Evolutionary conservation across 202 grass and related monocot genomes (phyloP).

Genomic region (Elaeis oleifera): DNA sequence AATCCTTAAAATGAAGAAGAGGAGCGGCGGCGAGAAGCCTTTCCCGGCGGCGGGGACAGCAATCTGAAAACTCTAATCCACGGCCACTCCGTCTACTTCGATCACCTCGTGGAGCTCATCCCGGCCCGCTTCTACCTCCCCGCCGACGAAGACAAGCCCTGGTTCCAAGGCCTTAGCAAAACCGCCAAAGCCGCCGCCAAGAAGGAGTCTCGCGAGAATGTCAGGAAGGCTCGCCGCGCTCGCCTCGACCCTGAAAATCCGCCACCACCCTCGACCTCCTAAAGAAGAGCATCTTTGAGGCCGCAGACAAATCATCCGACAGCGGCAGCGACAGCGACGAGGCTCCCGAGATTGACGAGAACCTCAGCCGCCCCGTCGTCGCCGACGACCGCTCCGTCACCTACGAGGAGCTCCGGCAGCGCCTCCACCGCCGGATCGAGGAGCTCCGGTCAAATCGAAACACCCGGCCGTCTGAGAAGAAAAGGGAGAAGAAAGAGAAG

Average conservation of each 20-base stretch:
- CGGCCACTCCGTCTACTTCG: constrained; percentile 8
- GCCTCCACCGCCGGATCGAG: constrained; percentile 39
- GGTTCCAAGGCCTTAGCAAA: constrained; percentile 4
- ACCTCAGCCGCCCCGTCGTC: constrained; percentile 22
- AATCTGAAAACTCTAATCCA: neutral
- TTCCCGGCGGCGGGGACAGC: constrained; percentile 7
- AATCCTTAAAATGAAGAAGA: too few relatives aligned
- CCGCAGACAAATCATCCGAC: constrained; percentile 14
- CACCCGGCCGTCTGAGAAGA: constrained; percentile 51
- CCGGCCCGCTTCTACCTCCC: constrained; percentile 14
- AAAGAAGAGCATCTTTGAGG: constrained; percentile 32
- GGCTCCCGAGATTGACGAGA: constrained; percentile 6
- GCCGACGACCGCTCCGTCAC: constrained; percentile 51
- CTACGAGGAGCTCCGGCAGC: constrained; percentile 59
- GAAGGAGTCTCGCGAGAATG: neutral
- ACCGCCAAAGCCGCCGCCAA: neutral
- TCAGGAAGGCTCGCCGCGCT: constrained; percentile 8
- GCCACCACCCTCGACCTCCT: constrained; percentile 60
- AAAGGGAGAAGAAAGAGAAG: constrained; percentile 55
- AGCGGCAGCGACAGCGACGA: constrained; percentile 1
- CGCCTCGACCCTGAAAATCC: neutral
- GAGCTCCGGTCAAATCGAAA: constrained; percentile 65
- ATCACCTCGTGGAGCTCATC: constrained; percentile 9
- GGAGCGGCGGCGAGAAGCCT: constrained; percentile 3
- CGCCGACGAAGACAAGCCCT: constrained; percentile 3